Base-by-base conservation (phyloP, 805 yeast genomes). In the Pichia californica region DNA sequence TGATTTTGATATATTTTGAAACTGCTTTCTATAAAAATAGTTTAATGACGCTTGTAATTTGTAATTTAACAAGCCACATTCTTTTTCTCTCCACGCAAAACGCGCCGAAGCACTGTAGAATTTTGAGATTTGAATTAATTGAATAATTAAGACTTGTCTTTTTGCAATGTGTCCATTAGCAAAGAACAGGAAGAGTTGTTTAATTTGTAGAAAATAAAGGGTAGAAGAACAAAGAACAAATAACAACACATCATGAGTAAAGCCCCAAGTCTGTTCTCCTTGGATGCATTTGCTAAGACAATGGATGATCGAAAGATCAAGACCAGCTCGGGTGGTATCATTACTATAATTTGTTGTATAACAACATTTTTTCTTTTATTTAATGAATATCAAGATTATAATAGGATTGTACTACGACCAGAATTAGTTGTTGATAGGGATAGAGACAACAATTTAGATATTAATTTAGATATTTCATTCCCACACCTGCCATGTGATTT, bases 271-370 rank as follows among this genome's bases (percentile, higher is more conserved):
- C 63, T 80, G 50, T 59, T 85, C 38, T 77, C 81, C 34, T 67
- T 85, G 46, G 98, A 89, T 63, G 95, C 91, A n/a, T 89, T 91
- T 59, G 76, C 95, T 25, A 91, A 89, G 64, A 86, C 97, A 5
- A 89, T 87, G 29, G 98, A 91, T 57, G 99, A 93, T 61, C 94
- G 95, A 8, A 76, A 86, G 40, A 77, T 93, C 48, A 79, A 84
- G 49, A 93, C 99, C 4, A 74, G 91, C 5, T 73, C 91, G 8
- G 99, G 99, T 41, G 99, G 96, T 2, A 55, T 88, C 23, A 85
- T 93, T 56, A 88, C 98, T 3, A 55, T 93, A 33, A 66, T 77
- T 3, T 83, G 96, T 56, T 55, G 78, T 3, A 40, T 78, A 6
- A 69, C 84, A 3, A 80, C 87, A 15, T 44, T 82, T 19, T 52